Conservation (phyloP, 768 basidiomycete genomes). For the Tephrocybe sp. region DNA sequence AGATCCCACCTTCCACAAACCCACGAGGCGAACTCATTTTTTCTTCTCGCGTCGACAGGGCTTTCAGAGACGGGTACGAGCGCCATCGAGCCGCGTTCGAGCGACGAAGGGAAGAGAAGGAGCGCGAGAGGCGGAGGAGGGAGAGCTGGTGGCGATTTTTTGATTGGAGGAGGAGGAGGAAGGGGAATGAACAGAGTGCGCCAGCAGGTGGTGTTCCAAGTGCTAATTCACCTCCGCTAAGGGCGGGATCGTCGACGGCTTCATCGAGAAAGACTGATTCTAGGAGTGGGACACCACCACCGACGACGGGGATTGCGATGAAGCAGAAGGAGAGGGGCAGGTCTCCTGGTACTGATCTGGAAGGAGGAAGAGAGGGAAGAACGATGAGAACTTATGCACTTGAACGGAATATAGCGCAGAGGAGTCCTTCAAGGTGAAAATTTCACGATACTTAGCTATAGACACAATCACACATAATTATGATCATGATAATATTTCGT, state of each 20-base stretch:
- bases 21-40: conserved; percentile 98
- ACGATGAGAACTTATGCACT: too few relatives aligned
- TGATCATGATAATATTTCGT: too few relatives aligned
- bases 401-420: too few relatives aligned
- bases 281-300: too few relatives aligned
- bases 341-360: not conserved
- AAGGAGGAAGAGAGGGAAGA: too few relatives aligned
- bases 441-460: too few relatives aligned
- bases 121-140: conserved; percentile 31
- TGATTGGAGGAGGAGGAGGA: not conserved
- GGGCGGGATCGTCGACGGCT: too few relatives aligned
- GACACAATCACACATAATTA: too few relatives aligned
- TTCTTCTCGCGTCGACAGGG: conserved; percentile 79
- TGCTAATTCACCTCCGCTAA: too few relatives aligned
- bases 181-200: not conserved
- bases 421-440: too few relatives aligned
- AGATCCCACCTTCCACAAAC: conserved; percentile 88
- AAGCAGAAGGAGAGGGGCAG: not conserved
- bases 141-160: conserved; percentile 16
- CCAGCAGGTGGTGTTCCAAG: too few relatives aligned
- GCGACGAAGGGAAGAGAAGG: conserved; percentile 65
- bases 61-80: conserved; percentile 91
- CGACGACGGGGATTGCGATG: not conserved
- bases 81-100: conserved; percentile 89
- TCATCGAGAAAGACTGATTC: too few relatives aligned